Percentiles rank a stretch among this genome's conserved stretches.
Conservation (phyloP, 345 rosid genomes). For the Lepidium africanum region DNA sequence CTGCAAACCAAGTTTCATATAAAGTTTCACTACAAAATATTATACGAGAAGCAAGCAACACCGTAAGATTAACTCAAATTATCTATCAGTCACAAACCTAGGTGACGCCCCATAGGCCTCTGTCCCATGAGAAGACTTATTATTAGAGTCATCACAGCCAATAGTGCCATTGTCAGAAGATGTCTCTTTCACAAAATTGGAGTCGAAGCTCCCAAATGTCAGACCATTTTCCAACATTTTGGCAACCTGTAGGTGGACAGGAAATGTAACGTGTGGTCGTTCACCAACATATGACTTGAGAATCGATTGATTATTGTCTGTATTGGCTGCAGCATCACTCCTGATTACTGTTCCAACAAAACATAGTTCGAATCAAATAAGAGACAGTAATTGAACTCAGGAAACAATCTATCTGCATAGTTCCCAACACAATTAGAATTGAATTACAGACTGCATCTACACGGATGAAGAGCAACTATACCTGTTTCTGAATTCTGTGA, state of each 20-base stretch:
- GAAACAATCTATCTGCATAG: background rate
- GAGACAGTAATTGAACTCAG: background rate
- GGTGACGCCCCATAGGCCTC: conserved; percentile 23
- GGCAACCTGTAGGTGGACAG: conserved; percentile 63
- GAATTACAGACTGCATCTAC: background rate
- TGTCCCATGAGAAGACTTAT: conserved; percentile 35
- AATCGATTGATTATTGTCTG: conserved; percentile 28
- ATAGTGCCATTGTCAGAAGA: conserved; percentile 11
- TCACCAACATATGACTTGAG: conserved; percentile 30
- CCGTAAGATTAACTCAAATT: background rate
- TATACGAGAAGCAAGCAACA: background rate
- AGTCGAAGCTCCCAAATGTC: conserved; percentile 79
- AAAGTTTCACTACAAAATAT: background rate
- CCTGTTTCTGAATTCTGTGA: conserved; percentile 33
- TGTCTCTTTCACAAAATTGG: conserved; percentile 29
- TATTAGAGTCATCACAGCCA: conserved; percentile 31
- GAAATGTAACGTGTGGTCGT: conserved; percentile 65
- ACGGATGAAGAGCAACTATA: conserved; percentile 7
- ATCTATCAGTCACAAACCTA: conserved; percentile 41
- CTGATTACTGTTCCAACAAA: background rate
- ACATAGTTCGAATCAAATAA: background rate
- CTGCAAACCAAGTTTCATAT: conserved; percentile 25
- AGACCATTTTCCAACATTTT: conserved; percentile 64
- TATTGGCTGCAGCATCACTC: conserved; percentile 15
- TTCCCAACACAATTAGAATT: background rate